Evolutionary conservation across 1,284 basidiomycete species (phyloP), one percentile per base, ranked within the genome.

Genomic region (Coniferiporia weirii): DNA sequence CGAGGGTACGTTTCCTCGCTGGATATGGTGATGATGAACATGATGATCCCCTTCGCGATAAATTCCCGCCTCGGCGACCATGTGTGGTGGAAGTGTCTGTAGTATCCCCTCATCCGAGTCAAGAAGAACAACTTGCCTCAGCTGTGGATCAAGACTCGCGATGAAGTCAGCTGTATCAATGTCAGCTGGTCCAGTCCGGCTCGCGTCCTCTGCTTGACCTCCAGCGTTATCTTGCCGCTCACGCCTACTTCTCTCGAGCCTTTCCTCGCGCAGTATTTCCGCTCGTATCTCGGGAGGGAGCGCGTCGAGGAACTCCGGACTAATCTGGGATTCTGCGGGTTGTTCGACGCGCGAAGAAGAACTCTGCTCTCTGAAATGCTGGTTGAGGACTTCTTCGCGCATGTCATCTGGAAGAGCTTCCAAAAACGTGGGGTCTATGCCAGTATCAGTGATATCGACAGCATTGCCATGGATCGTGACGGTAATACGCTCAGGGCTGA

Each of bases 381-480:
- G 97, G 69, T 96, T 96, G 55, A 99, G 81, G 32, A 99, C 95
- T 71, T 99, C 97, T 70, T 98, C 96, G 51, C 97, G 86, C 90
- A 99, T 97, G 65, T 99, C 96, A 70, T 99, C 97, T 0, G 97
- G 97, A 27, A 99, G 76, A 17, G 97, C 97, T 73, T 98, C 95
- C 56, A 99, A 77, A 82, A 99, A 99, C 8, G 93, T 95, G 1
- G 95, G 94, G 70, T 99, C 97, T 68, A 99, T 98, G 7, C 97
- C 97, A 13, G 95, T 96, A 68, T 98, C 95, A 8, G 97, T 99
- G 69, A 99, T 99, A 70, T 99, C 97, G 34, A 99, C 92, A n/a
- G 87, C 81, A 63, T 85, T 90, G 52, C 96, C 97, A 70, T 95
- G 90, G 60, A 99, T 92, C 72, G 82, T 81, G 67, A 98, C 89